phyloP scores from a whole-genome alignment of 805 yeast genomes.

The Tetrapisispora phaffii region DNA sequence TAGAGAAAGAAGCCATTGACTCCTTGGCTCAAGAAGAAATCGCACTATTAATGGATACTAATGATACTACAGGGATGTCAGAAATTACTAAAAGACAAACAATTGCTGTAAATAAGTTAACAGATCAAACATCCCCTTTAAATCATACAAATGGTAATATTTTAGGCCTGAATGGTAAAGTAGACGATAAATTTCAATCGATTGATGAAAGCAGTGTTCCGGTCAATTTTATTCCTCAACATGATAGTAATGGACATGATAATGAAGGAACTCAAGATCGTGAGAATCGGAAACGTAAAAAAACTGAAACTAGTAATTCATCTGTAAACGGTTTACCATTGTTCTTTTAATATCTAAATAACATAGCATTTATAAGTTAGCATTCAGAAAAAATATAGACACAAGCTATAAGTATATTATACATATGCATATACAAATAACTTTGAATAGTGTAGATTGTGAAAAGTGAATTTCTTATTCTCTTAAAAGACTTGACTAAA shows the following conservation, averaged over 20 bases:
- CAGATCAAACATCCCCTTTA: background rate
- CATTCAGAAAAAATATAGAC: background rate
- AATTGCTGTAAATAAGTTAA: background rate
- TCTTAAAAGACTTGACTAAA: background rate
- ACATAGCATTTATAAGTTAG: background rate
- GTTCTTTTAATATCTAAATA: slow-evolving; percentile 9
- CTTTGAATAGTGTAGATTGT: background rate
- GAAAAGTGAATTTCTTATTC: slow-evolving; percentile 2
- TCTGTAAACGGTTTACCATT: slow-evolving; percentile 11
- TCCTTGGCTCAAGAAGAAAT: slow-evolving; percentile 18
- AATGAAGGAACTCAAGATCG: background rate
- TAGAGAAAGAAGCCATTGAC: slow-evolving; percentile 28
- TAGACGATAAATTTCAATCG: background rate
- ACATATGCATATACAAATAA: background rate
- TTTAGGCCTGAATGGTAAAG: background rate
- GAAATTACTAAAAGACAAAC: too few relatives aligned
- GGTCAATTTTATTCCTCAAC: background rate
- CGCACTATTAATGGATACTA: slow-evolving; percentile 19
- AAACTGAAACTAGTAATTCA: background rate
- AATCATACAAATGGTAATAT: background rate
- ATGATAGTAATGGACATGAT: background rate
- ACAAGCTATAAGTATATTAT: too few relatives aligned
- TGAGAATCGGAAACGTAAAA: background rate
- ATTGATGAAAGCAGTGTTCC: background rate
- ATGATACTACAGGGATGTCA: slow-evolving; percentile 6